Evolutionary conservation across 2,329 filamentous ascomycete genomes (phyloP).

Genomic region (Didymella exigua): DNA sequence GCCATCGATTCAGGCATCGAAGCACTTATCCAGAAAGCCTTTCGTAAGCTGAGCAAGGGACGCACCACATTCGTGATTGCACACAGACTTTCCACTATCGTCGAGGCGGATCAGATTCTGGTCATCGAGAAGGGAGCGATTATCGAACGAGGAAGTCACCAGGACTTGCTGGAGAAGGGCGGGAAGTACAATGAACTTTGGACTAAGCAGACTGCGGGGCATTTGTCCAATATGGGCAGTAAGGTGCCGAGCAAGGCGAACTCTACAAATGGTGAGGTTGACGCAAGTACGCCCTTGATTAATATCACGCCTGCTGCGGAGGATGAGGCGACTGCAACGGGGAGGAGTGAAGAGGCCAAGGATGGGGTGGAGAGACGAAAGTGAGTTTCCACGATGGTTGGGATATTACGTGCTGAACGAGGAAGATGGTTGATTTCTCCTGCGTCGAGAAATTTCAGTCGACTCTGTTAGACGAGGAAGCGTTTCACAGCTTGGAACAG

Average conservation of each 20-base stretch:
- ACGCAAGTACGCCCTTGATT: slow-evolving; percentile 21
- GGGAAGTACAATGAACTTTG: slow-evolving; percentile 86
- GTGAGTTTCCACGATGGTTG: background rate
- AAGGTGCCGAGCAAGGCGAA: slow-evolving; percentile 26
- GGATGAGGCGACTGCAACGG: slow-evolving; percentile 23
- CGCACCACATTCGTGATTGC: slow-evolving; percentile 72
- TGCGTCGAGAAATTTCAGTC: background rate
- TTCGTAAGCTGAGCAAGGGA: slow-evolving; percentile 62
- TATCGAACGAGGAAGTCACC: slow-evolving; percentile 77
- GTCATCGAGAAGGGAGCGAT: slow-evolving; percentile 79
- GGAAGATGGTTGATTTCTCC: background rate
- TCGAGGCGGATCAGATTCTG: slow-evolving; percentile 82
- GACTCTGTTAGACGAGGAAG: too few species aligned
- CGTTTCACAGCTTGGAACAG: too few species aligned
- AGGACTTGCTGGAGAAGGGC: slow-evolving; percentile 71
- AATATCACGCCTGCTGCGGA: slow-evolving; percentile 34
- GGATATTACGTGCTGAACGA: background rate
- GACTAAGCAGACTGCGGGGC: slow-evolving; percentile 72
- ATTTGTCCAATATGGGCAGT: slow-evolving; percentile 24
- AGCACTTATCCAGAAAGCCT: slow-evolving; percentile 68
- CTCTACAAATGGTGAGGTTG: slow-evolving; percentile 20
- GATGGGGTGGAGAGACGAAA: slow-evolving; percentile 22
- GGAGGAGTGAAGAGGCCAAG: slow-evolving; percentile 12
- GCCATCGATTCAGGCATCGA: slow-evolving; percentile 79
- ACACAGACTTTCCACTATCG: slow-evolving; percentile 84